A percentile compares a stretch with the other conserved stretches of the same genome.
These are phyloP conservation scores for Byssoonygena ceratinophila DNA, from an alignment of 2,329 filamentous ascomycete species.

Conservation along the genomic window DNA sequence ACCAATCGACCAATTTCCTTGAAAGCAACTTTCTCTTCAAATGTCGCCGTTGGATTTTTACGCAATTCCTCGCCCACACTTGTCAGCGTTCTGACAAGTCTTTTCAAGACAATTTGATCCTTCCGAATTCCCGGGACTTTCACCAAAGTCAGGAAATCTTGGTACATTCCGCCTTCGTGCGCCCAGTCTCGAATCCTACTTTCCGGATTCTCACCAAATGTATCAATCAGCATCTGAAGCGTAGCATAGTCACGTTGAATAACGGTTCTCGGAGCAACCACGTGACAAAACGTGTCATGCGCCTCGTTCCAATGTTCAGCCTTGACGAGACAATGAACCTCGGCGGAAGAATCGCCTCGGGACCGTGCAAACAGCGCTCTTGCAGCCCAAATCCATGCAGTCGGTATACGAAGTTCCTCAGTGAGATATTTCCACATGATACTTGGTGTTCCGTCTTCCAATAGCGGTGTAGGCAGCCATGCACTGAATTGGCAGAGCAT, in stretches of 20 bases:
- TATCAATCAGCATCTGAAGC: slow-evolving; percentile 57
- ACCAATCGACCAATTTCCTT: slow-evolving; percentile 71
- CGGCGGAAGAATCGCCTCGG: slow-evolving; percentile 55
- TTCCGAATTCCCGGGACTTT: slow-evolving; percentile 31
- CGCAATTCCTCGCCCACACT: slow-evolving; percentile 33
- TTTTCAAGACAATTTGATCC: slow-evolving; percentile 34
- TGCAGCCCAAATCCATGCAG: slow-evolving; percentile 74
- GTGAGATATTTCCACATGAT: slow-evolving; percentile 50
- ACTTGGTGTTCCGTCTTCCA: slow-evolving; percentile 33
- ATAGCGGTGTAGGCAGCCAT: slow-evolving; percentile 49
- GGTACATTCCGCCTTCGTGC: slow-evolving; percentile 69
- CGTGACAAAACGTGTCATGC: slow-evolving; percentile 67
- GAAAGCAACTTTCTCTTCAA: slow-evolving; percentile 60
- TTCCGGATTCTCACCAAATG: slow-evolving; percentile 55
- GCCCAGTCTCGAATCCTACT: slow-evolving; percentile 61
- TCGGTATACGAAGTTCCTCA: slow-evolving; percentile 58
- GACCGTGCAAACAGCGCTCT: slow-evolving; percentile 73
- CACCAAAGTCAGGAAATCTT: slow-evolving; percentile 47
- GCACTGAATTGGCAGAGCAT: slow-evolving; percentile 63
- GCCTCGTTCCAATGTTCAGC: slow-evolving; percentile 69
- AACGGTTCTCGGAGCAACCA: slow-evolving; percentile 71
- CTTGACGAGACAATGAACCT: slow-evolving; percentile 70
- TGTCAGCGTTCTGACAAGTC: slow-evolving; percentile 40
- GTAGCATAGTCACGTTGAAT: slow-evolving; percentile 69
- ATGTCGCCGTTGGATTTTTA: slow-evolving; percentile 30